Evolutionary conservation across 345 rosid species (phyloP).

Genomic region (Tarenaya hassleriana): DNA sequence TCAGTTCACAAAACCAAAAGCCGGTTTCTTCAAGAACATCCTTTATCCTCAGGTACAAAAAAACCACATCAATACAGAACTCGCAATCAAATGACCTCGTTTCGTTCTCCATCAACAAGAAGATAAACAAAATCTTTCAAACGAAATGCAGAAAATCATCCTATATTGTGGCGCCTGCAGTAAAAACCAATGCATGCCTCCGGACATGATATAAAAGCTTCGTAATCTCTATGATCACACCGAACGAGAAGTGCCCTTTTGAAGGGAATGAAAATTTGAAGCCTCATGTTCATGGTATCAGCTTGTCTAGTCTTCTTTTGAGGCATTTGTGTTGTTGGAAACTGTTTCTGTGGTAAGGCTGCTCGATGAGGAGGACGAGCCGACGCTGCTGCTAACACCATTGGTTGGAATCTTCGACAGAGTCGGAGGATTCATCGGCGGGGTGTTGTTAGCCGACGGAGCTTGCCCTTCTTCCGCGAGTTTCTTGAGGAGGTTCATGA

Average conservation of each 20-base stretch:
- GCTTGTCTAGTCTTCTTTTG: constrained; percentile 49
- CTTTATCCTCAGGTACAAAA: too few relatives aligned
- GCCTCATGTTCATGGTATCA: constrained; percentile 20
- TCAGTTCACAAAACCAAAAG: too few relatives aligned
- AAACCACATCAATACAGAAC: too few relatives aligned
- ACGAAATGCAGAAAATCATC: too few relatives aligned
- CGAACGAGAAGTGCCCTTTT: constrained; percentile 28
- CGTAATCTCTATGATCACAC: constrained; percentile 29
- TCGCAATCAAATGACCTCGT: too few relatives aligned
- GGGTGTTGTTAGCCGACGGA: too few relatives aligned
- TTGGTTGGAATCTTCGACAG: constrained; percentile 35
- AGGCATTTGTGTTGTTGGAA: constrained; percentile 43
- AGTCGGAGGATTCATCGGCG: constrained; percentile 22
- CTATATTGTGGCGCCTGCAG: constrained; percentile 25
- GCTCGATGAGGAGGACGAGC: constrained; percentile 37
- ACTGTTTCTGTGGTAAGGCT: constrained; percentile 35
- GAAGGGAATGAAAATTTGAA: constrained; percentile 18
- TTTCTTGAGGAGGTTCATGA: constrained; percentile 82
- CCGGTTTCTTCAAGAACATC: too few relatives aligned
- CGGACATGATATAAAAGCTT: constrained; percentile 15
- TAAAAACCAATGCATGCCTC: constrained; percentile 53
- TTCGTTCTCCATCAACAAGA: too few relatives aligned
- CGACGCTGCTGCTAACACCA: constrained; percentile 34
- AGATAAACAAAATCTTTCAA: too few relatives aligned
- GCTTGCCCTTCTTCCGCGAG: constrained; percentile 85